Percentiles rank a stretch among this genome's conserved stretches.
phyloP scores from a whole-genome alignment of 257 asterid genomes.

The Ligustrum vulgare region DNA sequence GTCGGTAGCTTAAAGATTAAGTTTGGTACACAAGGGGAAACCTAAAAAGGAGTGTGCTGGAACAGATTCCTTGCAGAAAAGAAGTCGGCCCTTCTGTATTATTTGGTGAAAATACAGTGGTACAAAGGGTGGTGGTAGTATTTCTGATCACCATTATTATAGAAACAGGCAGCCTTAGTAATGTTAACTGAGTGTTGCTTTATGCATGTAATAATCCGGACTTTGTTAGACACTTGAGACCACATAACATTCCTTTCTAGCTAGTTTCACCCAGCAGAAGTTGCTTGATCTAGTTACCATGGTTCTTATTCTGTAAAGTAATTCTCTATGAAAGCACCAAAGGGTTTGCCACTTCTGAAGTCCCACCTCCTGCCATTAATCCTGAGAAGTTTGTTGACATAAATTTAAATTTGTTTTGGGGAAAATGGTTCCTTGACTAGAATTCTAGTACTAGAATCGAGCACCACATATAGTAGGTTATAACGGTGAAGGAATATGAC shows the following conservation, averaged over 20 bases:
- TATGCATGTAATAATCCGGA: neutral
- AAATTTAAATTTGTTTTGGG: neutral
- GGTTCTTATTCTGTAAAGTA: neutral
- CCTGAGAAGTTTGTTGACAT: neutral
- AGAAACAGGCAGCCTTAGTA: neutral
- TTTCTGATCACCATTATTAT: neutral
- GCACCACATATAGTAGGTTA: neutral
- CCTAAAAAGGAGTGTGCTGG: neutral
- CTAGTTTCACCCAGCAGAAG: neutral
- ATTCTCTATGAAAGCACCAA: neutral
- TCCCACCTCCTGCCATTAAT: neutral
- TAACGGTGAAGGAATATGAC: neutral
- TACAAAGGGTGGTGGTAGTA: neutral
- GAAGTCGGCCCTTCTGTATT: neutral
- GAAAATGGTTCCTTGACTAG: neutral
- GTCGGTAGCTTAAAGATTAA: neutral
- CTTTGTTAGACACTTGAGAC: neutral
- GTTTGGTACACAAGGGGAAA: neutral
- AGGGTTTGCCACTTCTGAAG: neutral
- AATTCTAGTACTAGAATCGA: neutral
- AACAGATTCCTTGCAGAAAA: neutral
- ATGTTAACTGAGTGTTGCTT: neutral
- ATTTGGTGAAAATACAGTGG: neutral
- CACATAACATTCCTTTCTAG: neutral
- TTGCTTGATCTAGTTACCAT: neutral